These are phyloP conservation scores for Citrus unshiu DNA, from an alignment of 345 rosid species.

Conservation along the genomic window DNA sequence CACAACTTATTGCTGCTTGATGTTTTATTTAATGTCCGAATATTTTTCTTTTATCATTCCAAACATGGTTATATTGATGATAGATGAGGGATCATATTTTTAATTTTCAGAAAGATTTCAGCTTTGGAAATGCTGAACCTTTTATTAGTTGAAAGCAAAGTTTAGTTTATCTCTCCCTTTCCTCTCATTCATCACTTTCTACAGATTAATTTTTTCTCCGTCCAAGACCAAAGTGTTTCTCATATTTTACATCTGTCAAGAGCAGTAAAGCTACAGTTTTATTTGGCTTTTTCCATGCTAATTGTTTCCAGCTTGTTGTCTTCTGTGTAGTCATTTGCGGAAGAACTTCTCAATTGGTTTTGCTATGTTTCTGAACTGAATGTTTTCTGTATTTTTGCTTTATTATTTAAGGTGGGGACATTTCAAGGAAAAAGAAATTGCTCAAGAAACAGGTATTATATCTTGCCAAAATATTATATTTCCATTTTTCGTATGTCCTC, in stretches of 20 bases:
- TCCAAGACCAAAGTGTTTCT: not conserved
- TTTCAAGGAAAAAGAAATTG: conserved; percentile 90
- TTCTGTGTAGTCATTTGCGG: not conserved
- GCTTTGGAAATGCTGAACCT: not conserved
- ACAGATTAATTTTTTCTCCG: too few species aligned
- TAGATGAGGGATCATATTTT: not conserved
- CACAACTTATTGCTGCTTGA: not conserved
- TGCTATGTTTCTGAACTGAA: not conserved
- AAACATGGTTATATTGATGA: not conserved
- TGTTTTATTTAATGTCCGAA: not conserved
- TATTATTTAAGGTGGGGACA: conserved; percentile 75
- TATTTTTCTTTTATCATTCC: too few species aligned
- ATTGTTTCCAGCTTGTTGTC: not conserved
- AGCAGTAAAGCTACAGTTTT: not conserved
- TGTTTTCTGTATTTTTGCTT: conserved; percentile 6
- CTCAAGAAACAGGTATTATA: conserved; percentile 87
- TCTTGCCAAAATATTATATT: not conserved
- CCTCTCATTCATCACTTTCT: not conserved
- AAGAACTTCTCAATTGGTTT: not conserved
- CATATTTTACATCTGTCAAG: not conserved
- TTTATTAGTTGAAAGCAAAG: not conserved
- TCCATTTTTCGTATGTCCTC: not conserved
- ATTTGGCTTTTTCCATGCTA: not conserved
- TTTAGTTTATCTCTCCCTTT: too few species aligned
- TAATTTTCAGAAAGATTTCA: not conserved